Percentiles rank a stretch among this genome's conserved stretches.
phyloP scores from a whole-genome alignment of 1,139 yeast species.

The Taphrina sp. region DNA sequence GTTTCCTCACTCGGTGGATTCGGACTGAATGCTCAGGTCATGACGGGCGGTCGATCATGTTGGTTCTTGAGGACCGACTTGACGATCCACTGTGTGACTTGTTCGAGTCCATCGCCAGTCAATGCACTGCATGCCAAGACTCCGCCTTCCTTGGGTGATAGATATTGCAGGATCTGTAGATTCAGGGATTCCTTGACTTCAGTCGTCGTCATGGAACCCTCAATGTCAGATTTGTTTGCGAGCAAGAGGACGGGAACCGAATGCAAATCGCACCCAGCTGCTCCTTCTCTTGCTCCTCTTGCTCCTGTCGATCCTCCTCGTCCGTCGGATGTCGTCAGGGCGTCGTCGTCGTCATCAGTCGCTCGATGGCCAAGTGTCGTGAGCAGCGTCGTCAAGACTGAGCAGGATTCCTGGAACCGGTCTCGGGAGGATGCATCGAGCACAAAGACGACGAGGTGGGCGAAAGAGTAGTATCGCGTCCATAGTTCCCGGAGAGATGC shows the following conservation, averaged over 20 bases:
- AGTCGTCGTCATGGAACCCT: constrained; percentile 74
- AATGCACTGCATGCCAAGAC: constrained; percentile 86
- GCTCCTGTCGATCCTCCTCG: background rate
- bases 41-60: constrained; percentile 64
- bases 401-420: constrained; percentile 72
- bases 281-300: constrained; percentile 44
- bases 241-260: constrained; percentile 90
- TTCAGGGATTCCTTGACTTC: constrained; percentile 79
- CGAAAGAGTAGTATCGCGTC: constrained; percentile 78
- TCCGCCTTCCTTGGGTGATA: constrained; percentile 87
- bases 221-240: constrained; percentile 91
- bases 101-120: constrained; percentile 80
- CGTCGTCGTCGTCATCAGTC: constrained; percentile 50
- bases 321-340: too few relatives aligned
- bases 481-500: constrained; percentile 75
- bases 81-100: constrained; percentile 85
- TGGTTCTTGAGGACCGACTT: constrained; percentile 76
- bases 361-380: constrained; percentile 40
- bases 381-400: constrained; percentile 46
- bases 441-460: constrained; percentile 88
- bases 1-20: background rate
- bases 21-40: background rate
- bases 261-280: too few relatives aligned
- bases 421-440: constrained; percentile 87
- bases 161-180: constrained; percentile 69